Evolutionary conservation across 306 rosid genomes (phyloP).

Genomic region (Gillenia trifoliata): DNA sequence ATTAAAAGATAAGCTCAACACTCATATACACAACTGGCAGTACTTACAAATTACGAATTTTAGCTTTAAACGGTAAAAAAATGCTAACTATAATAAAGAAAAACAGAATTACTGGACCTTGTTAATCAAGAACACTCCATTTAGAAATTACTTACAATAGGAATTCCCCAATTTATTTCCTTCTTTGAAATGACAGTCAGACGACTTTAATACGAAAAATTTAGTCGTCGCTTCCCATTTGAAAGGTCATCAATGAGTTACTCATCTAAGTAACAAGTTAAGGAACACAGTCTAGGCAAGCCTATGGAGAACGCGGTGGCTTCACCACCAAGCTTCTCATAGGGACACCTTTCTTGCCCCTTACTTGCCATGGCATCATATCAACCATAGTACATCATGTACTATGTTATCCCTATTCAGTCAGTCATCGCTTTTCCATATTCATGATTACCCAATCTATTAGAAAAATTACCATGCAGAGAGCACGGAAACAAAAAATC

Average conservation of each 20-base stretch:
- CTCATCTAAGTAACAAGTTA: neutral
- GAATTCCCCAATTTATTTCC: neutral
- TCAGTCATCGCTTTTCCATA: neutral
- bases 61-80: neutral
- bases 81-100: neutral
- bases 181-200: neutral
- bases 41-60: neutral
- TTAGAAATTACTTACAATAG: neutral
- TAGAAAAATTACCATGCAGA: neutral
- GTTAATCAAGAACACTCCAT: neutral
- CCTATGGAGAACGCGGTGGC: no score
- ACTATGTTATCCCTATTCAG: neutral
- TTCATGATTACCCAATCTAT: neutral
- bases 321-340: neutral
- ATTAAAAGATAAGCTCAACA: neutral
- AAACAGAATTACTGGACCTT: neutral
- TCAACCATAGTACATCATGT: neutral
- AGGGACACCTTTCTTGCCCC: neutral
- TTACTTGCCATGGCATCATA: neutral
- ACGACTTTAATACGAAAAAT: neutral
- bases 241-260: neutral
- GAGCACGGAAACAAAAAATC: neutral
- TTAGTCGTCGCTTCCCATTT: neutral
- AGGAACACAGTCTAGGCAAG: no score
- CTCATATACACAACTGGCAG: neutral